phyloP scores from a whole-genome alignment of 2,329 filamentous ascomycete genomes.

The Calonectria leucothoes region DNA sequence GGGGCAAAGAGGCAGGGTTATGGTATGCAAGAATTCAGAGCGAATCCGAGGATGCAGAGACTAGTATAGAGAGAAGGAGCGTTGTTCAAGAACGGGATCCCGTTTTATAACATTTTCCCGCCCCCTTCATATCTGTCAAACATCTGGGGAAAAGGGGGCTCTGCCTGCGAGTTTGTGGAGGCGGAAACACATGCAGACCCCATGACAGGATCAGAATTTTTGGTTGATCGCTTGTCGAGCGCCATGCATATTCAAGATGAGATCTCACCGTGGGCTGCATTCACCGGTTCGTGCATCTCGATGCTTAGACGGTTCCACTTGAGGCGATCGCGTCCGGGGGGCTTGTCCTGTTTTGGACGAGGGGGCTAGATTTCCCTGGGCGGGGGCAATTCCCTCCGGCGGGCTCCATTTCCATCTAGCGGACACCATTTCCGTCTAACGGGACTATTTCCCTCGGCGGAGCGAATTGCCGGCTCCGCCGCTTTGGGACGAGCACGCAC shows the following conservation, averaged over 20 bases:
- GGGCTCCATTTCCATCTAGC: constrained; percentile 3
- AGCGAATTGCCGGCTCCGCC: background rate
- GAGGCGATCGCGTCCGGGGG: background rate
- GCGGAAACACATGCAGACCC: background rate
- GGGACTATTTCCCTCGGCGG: background rate
- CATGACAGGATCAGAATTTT: background rate
- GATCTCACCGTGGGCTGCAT: background rate
- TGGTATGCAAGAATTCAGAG: too few species aligned
- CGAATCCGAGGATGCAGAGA: too few species aligned
- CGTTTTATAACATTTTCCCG: constrained; percentile 1
- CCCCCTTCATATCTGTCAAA: background rate
- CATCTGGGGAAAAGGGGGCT: constrained; percentile 7
- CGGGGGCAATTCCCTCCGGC: background rate
- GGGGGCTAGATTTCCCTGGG: background rate
- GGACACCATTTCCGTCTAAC: background rate
- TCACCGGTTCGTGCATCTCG: background rate
- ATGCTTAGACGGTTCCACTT: constrained; percentile 4
- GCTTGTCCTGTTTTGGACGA: background rate
- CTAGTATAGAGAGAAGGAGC: too few species aligned
- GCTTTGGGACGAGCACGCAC: background rate
- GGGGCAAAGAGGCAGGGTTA: background rate
- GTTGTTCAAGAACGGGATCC: background rate
- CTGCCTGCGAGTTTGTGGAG: background rate
- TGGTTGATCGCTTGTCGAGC: background rate
- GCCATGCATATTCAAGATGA: constrained; percentile 8